Conservation (phyloP, 768 basidiomycete species). For the Cystobasidium ongulense region DNA sequence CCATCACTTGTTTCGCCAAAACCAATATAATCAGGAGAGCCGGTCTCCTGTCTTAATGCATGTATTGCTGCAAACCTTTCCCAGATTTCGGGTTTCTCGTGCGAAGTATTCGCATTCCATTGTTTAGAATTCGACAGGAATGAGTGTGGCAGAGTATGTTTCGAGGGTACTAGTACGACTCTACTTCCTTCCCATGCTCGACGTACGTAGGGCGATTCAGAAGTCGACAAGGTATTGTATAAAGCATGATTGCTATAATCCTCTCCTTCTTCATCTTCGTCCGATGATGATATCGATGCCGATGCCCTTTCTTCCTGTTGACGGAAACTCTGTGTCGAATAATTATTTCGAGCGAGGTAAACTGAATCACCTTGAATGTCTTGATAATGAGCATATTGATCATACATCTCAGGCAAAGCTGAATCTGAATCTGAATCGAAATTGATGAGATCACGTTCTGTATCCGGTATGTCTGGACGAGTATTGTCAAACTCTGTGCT, state of each 20-base stretch:
- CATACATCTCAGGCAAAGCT: neutral
- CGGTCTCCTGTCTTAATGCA: conserved; percentile 15
- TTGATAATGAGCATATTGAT: neutral
- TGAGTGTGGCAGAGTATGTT: neutral
- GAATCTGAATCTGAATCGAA: conserved; percentile 13
- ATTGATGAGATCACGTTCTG: conserved; percentile 12
- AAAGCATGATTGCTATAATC: neutral
- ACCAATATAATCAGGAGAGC: conserved; percentile 19
- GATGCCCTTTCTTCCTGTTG: neutral
- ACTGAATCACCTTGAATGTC: neutral
- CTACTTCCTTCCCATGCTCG: conserved; percentile 20
- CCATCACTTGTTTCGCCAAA: conserved; percentile 14
- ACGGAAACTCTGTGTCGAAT: neutral
- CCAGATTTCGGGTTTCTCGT: neutral
- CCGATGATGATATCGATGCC: neutral
- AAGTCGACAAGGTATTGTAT: neutral
- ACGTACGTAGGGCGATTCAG: conserved; percentile 21
- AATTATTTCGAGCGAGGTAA: neutral
- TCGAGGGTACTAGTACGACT: conserved; percentile 3
- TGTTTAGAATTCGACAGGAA: neutral
- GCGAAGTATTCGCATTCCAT: neutral
- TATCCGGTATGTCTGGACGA: neutral
- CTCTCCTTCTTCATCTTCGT: conserved; percentile 5
- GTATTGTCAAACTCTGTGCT: neutral
- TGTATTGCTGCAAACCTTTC: conserved; percentile 17